Evolutionary conservation across 1,139 yeast species (phyloP), one percentile per base, ranked within the genome.

Genomic region (Debaryomycetaceae sp.): DNA sequence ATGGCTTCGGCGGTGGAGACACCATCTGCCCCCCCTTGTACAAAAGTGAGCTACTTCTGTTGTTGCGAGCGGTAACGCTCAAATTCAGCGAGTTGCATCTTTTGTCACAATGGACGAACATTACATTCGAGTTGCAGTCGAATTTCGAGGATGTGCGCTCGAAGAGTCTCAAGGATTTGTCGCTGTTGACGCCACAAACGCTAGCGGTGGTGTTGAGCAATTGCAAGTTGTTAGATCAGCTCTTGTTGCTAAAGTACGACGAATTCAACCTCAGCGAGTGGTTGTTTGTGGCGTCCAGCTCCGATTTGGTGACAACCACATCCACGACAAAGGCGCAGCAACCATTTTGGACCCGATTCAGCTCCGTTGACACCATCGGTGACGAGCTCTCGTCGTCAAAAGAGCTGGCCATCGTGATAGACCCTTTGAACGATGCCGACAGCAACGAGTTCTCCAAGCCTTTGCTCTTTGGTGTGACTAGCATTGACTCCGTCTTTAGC

Each of bases 261-360:
- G 95, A 86, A 33, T 89, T 91, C 54, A 81, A 79, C 45, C 56
- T 83, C 42, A 69, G 75, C 43, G 91, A 85, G 46, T 91, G 97
- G 97, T 61, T 89, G 1, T 91, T 86, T 52, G 72, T 89, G 5
- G 16, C n/a, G 10, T 71, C 81, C 20, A 84, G 18, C 7, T 18
- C 29, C 6, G 29, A 27, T 14, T 23, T 27, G 13, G 29, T 27
- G 6, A 27, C 29, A 13, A n/a, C 18, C 9, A 27, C 29, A 13
- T n/a, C 18, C 9, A 5, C 23, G 13, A 18, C 23, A 4, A 15
- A 8, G 4, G 24, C 23, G 9, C 24, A 22, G 8, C n/a, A n/a
- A n/a, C n/a, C n/a, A n/a, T n/a, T n/a, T n/a, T n/a, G n/a, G n/a
- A n/a, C n/a, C n/a, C n/a, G n/a, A n/a, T n/a, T n/a, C n/a, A n/a